Base-by-base conservation (phyloP, 805 yeast species). In the Starmera dryadoides region DNA sequence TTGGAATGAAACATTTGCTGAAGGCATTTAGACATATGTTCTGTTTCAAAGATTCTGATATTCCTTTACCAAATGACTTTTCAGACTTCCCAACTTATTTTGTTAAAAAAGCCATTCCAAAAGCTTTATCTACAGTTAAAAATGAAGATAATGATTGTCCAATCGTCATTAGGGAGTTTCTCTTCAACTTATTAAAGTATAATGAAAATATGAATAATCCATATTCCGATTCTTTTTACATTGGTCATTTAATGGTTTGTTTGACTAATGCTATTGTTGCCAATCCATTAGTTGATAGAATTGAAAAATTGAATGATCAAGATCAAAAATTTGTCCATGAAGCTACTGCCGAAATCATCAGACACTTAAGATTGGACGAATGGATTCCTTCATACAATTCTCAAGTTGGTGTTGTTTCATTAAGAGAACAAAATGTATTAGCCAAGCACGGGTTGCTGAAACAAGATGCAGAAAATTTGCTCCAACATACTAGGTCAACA, bases 41-140 rank as follows among this genome's bases (percentile, higher is more conserved):
- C 55, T 93, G 98, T 58, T 88, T 84, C 54, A 75, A 76, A 12
- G 70, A 67, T 33, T 72, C 75, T 36, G 66, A 58, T 36, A 80
- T 81, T 35, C 97, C 98, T 0, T 60, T 75, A 19, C 82, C 91
- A 20, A 93, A 93, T 52, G 80, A 88, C 48, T 93, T 93, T 54
- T 68, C 75, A 2, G 79, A 86, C 52, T 77, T 85, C 47, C 72
- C 84, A 6, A 63, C 68, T 19, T 81, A 85, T 46, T 78, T 84
- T 42, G 57, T 93, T 6, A 86, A 81, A 56, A 81, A 75, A 46
- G 77, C 80, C 0, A 77, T 91, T 20, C 81, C 88, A 0, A 47
- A 52, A 28, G 77, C 86, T 2, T 60, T 93, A 26, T 68, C 88
- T 3, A 49, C 57, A 1, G 72, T 88, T 2, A 70, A 74, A 37